These are phyloP conservation scores for Pistacia vera DNA, from an alignment of 345 rosid species.

Conservation along the genomic window DNA sequence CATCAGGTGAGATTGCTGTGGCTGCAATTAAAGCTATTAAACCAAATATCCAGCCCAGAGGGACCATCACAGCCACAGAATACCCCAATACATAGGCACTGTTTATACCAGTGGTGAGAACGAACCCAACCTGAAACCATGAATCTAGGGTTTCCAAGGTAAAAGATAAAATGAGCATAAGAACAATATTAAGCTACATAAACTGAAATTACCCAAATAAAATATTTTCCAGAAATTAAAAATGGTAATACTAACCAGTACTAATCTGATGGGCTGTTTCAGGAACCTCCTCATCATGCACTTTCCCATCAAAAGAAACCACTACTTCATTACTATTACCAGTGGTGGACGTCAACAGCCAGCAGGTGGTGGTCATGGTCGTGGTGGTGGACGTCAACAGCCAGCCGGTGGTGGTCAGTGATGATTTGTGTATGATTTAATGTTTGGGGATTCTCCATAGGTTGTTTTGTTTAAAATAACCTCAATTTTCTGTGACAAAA, in stretches of 20 bases:
- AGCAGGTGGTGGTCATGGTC: too few species aligned
- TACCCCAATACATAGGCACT: slow-evolving; percentile 92
- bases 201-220: neutral
- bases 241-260: slow-evolving; percentile 43
- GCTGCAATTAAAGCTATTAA: slow-evolving; percentile 68
- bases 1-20: slow-evolving; percentile 68
- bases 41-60: slow-evolving; percentile 87
- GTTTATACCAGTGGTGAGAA: slow-evolving; percentile 85
- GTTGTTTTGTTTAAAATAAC: neutral
- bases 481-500: slow-evolving; percentile 8
- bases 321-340: slow-evolving; percentile 8
- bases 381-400: too few species aligned
- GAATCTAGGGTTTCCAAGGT: slow-evolving; percentile 60
- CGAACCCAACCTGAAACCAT: slow-evolving; percentile 86
- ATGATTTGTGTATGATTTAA: too few species aligned
- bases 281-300: slow-evolving; percentile 47
- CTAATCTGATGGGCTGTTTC: slow-evolving; percentile 92
- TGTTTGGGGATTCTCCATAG: too few species aligned
- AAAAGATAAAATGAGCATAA: neutral
- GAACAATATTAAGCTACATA: neutral
- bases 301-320: slow-evolving; percentile 20
- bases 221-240: neutral
- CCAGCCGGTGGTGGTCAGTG: too few species aligned
- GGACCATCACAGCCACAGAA: slow-evolving; percentile 87
- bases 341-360: too few species aligned